These are phyloP conservation scores for Ambrosia artemisiifolia DNA, from an alignment of 129 eudicot genomes.

Conservation along the genomic window DNA sequence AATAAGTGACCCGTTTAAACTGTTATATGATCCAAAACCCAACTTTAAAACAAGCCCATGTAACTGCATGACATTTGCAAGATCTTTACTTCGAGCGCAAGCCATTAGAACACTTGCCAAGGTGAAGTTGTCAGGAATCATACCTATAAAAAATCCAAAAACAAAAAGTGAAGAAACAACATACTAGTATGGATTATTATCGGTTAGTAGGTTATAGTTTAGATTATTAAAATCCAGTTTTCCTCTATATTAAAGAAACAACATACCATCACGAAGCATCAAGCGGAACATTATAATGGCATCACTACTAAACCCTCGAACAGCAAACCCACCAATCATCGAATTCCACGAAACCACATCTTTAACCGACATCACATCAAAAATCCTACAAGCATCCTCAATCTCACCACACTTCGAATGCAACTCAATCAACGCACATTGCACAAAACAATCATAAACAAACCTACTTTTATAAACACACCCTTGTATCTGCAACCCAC, in stretches of 20 bases:
- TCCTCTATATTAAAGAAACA: background rate
- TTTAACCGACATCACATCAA: conserved; percentile 42
- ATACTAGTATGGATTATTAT: no score
- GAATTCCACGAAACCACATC: conserved; percentile 76
- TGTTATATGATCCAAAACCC: conserved; percentile 48
- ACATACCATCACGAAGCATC: conserved; percentile 64
- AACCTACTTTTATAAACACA: conserved; percentile 55
- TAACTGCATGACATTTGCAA: conserved; percentile 33
- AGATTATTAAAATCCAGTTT: background rate
- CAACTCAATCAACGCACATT: conserved; percentile 68
- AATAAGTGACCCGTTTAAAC: conserved; percentile 51
- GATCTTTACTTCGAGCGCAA: conserved; percentile 25
- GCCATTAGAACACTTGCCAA: conserved; percentile 51
- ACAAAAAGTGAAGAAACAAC: no score
- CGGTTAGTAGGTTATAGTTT: no score
- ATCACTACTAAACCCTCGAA: conserved; percentile 40
- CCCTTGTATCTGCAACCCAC: conserved; percentile 63
- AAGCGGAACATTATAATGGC: conserved; percentile 39
- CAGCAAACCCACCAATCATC: conserved; percentile 62
- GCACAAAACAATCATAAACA: conserved; percentile 44
- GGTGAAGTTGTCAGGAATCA: conserved; percentile 60
- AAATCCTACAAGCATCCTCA: conserved; percentile 57
- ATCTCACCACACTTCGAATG: conserved; percentile 63
- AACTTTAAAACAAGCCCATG: conserved; percentile 45
- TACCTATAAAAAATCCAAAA: no score